Evolutionary conservation across 257 asterid genomes (phyloP), one percentile per base, ranked within the genome.

Genomic region (Echium plantagineum): DNA sequence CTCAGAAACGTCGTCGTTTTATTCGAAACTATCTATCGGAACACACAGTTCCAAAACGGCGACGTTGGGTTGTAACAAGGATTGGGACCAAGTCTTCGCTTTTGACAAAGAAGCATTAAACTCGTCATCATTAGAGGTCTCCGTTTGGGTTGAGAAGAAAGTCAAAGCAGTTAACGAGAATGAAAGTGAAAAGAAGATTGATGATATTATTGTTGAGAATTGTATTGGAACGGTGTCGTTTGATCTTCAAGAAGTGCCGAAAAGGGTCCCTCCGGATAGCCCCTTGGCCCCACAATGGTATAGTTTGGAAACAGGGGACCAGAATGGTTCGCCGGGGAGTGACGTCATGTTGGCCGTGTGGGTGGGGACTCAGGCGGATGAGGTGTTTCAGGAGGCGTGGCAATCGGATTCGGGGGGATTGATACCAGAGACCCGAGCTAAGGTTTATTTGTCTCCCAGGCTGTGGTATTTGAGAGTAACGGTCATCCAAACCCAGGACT

Each of bases 401-500:
- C 97, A 83, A 72, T 90, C 96, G 7, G 94, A 90, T 64, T 86
- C 97, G 76, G 97, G 95, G 24, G 97, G 97, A 1, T 26, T 86
- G 75, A 79, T 90, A 57, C 93, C 95, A 69, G 95, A 86, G 69
- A 90, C 95, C 75, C 93, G 96, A 83, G 90, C 97, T 67, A 85
- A 87, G 71, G 94, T 90, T 2, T 90, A 90, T 79, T 62, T 90
- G 58, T 87, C 97, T 61, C 97, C 97, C 67, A 90, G 80, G 90
- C 94, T 86, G 62, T 90, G 97, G 97, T 90, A 90, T 73, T 73
- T 90, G 73, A 81, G 96, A 12, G 80, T 90, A 86, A 87, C 96
- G 87, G 96, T 90, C 71, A 90, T 90, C 87, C 96, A 90, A 85
- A 85, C 94, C 90, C 97, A 90, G 52, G 97, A 90, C 49, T 73